A percentile compares a stretch with the other conserved stretches of the same genome.
These are phyloP conservation scores for Terfezia boudieri DNA, from an alignment of 495 filamentous ascomycete genomes.

Conservation along the genomic window DNA sequence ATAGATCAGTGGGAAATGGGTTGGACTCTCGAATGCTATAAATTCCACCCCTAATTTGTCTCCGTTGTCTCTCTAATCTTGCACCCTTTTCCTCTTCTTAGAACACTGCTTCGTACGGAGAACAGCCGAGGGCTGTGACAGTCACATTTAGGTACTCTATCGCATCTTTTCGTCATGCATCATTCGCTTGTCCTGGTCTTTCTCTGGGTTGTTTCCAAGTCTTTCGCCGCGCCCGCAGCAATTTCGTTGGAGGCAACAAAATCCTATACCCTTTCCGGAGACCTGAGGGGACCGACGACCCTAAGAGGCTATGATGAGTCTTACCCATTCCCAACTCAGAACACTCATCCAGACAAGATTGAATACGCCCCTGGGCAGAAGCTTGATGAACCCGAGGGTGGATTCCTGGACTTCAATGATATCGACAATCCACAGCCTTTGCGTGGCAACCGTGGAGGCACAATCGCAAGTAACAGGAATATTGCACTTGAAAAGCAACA, in stretches of 20 bases:
- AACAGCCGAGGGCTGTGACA: no score
- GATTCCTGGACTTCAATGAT: slow-evolving; percentile 40
- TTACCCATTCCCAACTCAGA: slow-evolving; percentile 11
- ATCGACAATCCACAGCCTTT: slow-evolving; percentile 45
- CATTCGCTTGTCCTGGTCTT: no score
- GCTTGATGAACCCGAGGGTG: slow-evolving; percentile 32
- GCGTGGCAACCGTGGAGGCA: slow-evolving; percentile 33
- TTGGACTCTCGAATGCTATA: no score
- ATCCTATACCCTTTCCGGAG: slow-evolving; percentile 10
- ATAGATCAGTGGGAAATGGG: no score
- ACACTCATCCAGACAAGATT: slow-evolving; percentile 6
- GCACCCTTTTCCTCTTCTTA: no score
- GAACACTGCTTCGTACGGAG: no score
- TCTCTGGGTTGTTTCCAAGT: neutral
- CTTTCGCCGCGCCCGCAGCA: neutral
- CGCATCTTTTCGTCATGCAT: no score
- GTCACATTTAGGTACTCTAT: no score
- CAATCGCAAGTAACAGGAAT: slow-evolving; percentile 15
- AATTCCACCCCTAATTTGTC: no score
- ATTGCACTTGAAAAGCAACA: neutral
- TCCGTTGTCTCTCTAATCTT: no score
- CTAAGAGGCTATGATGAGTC: slow-evolving; percentile 12
- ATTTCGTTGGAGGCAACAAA: slow-evolving; percentile 6
- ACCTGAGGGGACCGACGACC: slow-evolving; percentile 10
- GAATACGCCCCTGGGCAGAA: slow-evolving; percentile 32